Evolutionary conservation across 2,329 filamentous ascomycete genomes (phyloP), one percentile per base, ranked within the genome.

Genomic region (Cercospora sojina): DNA sequence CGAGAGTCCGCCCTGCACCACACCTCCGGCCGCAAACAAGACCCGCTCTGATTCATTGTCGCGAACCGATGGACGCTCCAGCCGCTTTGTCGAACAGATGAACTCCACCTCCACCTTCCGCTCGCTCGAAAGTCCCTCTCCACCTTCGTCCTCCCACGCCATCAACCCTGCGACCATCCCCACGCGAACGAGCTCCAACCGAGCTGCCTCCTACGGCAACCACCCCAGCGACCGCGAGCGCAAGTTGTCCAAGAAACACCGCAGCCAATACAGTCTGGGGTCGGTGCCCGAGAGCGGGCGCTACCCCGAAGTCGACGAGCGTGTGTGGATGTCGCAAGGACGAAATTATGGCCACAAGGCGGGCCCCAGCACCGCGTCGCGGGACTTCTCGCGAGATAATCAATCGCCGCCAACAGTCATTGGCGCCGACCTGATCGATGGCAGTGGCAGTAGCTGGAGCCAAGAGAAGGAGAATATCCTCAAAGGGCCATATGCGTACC

Each of bases 401-500:
- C 57, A 67, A 53, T 67, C 67, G 29, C 64, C 71, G 56, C 66
- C 70, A 5, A 64, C 64, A 38, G 65, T 63, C 58, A 67, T 75
- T 57, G 72, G 69, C 32, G 67, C 72, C 43, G 75, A 75, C 56
- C 73, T 82, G 66, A 81, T 82, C 65, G 77, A 80, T 66, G 77
- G 77, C n/a, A 77, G 78, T 59, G 72, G 74, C 38, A 72, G 71
- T 66, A 82, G 84, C 18, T 95, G 91, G 91, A 88, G 86, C 6
- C 79, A 83, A 1, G 86, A 90, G 73, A 94, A 95, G 81, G 91
- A 95, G 77, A 87, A 87, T 77, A 88, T 94, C 67, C 82, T 96
- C 62, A 82, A 89, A 57, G 92, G 89, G 0, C 92, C 92, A 0
- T 96, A 88, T 74, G 89, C 94, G 75, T 96, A 96, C 78, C 84